These are phyloP conservation scores for Eucalyptus regnans DNA, from an alignment of 345 rosid genomes.

Conservation along the genomic window DNA sequence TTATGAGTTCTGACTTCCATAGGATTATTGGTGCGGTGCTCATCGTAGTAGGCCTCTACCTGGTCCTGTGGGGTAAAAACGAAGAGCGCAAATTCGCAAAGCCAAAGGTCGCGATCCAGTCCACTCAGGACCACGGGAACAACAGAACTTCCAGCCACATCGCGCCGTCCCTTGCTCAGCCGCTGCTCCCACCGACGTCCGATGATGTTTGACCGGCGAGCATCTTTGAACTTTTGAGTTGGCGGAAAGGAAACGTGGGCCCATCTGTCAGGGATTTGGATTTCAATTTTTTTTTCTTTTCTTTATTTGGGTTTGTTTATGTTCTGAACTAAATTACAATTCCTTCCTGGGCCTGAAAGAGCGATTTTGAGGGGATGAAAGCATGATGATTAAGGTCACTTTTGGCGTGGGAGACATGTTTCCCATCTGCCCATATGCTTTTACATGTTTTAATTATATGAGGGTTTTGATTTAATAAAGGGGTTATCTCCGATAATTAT, in stretches of 20 bases:
- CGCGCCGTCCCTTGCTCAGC: conserved; percentile 49
- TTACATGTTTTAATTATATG: background rate
- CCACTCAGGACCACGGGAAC: conserved; percentile 39
- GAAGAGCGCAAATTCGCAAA: conserved; percentile 63
- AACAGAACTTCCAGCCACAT: conserved; percentile 29
- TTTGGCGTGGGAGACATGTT: background rate
- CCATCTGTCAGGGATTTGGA: background rate
- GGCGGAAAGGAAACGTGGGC: background rate
- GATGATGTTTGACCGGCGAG: conserved; percentile 53
- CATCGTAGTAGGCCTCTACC: conserved; percentile 71
- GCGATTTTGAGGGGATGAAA: background rate
- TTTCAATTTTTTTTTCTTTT: background rate
- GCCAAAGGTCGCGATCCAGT: conserved; percentile 37
- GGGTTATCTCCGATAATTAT: background rate
- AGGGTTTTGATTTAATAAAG: background rate
- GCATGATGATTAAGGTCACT: background rate
- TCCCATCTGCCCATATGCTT: background rate
- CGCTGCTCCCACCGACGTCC: conserved; percentile 74
- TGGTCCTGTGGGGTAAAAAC: conserved; percentile 87
- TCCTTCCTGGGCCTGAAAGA: background rate
- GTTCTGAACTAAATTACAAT: background rate
- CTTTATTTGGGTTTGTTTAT: background rate
- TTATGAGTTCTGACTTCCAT: background rate
- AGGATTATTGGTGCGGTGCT: conserved; percentile 86
- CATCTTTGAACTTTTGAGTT: background rate